Percentiles rank a stretch among this genome's conserved stretches.
phyloP scores from a whole-genome alignment of 805 yeast species.

The Candida pini region DNA sequence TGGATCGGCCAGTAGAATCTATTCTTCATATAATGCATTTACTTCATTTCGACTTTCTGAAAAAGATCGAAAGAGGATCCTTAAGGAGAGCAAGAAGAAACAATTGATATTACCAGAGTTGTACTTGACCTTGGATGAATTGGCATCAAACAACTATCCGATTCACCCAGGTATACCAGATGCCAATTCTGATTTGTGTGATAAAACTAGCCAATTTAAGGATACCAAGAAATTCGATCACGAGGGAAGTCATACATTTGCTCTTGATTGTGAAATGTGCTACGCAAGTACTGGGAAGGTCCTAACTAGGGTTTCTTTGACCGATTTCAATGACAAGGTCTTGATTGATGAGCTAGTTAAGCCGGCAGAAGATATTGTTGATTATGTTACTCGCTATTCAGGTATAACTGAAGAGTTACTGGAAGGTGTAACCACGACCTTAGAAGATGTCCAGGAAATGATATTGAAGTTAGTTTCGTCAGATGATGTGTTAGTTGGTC shows the following conservation, averaged over 20 bases:
- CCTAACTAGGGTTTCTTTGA: slow-evolving; percentile 70
- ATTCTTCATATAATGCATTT: slow-evolving; percentile 51
- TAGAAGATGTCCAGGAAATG: slow-evolving; percentile 60
- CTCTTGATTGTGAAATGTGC: slow-evolving; percentile 95
- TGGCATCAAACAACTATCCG: slow-evolving; percentile 47
- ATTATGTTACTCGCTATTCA: slow-evolving; percentile 78
- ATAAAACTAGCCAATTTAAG: slow-evolving; percentile 39
- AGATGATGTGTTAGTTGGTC: slow-evolving; percentile 75
- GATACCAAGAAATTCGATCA: slow-evolving; percentile 50
- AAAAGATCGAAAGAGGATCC: slow-evolving; percentile 42
- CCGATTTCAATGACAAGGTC: slow-evolving; percentile 55
- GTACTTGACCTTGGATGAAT: slow-evolving; percentile 41
- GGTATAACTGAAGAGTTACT: slow-evolving; percentile 79
- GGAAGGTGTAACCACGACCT: slow-evolving; percentile 53
- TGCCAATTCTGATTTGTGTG: slow-evolving; percentile 14
- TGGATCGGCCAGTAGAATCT: slow-evolving; percentile 52
- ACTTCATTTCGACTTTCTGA: slow-evolving; percentile 52
- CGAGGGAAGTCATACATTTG: slow-evolving; percentile 61
- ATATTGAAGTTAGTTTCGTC: slow-evolving; percentile 43
- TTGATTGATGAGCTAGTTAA: slow-evolving; percentile 71
- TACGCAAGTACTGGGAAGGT: slow-evolving; percentile 54
- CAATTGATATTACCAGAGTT: slow-evolving; percentile 49
- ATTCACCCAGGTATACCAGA: slow-evolving; percentile 40
- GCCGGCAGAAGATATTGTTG: slow-evolving; percentile 68
- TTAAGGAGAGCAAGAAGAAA: slow-evolving; percentile 28